These are phyloP conservation scores for Phylloporus rhodoxanthus DNA, from an alignment of 768 basidiomycete species.

Conservation along the genomic window DNA sequence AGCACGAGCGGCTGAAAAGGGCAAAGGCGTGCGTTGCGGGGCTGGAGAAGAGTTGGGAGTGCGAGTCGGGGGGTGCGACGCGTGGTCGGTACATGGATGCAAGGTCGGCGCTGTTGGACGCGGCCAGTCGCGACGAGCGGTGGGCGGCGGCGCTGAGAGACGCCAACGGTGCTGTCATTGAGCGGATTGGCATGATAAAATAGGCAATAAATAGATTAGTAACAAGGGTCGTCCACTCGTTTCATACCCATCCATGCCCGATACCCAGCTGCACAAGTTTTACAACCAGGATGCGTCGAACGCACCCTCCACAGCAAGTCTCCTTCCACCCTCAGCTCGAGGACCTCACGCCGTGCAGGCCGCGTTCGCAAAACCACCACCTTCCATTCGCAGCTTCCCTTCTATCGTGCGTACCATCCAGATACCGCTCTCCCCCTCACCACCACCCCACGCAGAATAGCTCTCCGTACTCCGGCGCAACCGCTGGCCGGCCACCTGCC, in stretches of 20 bases:
- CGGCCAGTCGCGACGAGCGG: conserved; percentile 26
- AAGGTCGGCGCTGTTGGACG: conserved; percentile 38
- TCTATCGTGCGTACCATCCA: conserved; percentile 35
- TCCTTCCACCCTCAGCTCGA: conserved; percentile 37
- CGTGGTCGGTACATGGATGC: conserved; percentile 38
- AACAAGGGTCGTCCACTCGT: conserved; percentile 21
- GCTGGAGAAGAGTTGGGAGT: conserved; percentile 43
- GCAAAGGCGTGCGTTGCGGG: conserved; percentile 43
- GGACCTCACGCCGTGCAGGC: conserved; percentile 35
- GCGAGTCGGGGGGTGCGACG: conserved; percentile 15
- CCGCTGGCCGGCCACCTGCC: conserved; percentile 27
- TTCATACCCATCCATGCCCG: no score
- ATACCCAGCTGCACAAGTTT: conserved; percentile 36
- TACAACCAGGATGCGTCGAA: conserved; percentile 36
- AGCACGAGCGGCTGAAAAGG: conserved; percentile 52
- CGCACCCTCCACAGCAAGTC: conserved; percentile 48
- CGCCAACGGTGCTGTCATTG: conserved; percentile 45
- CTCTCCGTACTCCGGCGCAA: conserved; percentile 35
- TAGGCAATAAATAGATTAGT: neutral
- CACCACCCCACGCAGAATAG: conserved; percentile 29
- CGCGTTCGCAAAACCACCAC: conserved; percentile 38
- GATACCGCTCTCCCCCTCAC: neutral
- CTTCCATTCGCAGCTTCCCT: conserved; percentile 35
- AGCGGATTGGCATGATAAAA: conserved; percentile 40
- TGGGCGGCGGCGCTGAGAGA: conserved; percentile 13